Base-by-base conservation (phyloP, 1,139 yeast genomes). In the Pichia kudriavzevii region DNA sequence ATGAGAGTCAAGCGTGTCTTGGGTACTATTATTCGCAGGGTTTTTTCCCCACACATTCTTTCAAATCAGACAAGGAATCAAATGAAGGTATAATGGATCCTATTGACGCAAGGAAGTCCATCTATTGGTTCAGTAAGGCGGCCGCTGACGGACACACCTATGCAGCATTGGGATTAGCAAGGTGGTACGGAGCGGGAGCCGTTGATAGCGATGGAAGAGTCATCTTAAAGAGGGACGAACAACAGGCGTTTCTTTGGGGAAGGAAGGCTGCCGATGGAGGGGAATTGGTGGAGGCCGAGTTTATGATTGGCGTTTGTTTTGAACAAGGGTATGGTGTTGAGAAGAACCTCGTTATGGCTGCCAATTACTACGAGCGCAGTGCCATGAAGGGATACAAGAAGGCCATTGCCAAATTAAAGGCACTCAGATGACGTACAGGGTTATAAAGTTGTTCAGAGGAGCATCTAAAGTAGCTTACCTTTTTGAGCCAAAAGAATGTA, bases 1-100 rank as follows among this genome's bases (percentile, higher is more conserved):
- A 88, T 9, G 75, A 85, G 28, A 83, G 96, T 0, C 94, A 85
- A 56, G 87, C 82, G 51, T 76, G 84, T 45, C 64, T 91, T 31
- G 98, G 96, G 4, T 75, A 77, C 49, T 80, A 87, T 34, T 87
- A 85, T 58, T 96, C 91, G 56, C 75, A 73, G 50, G 98, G 97
- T 5, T 82, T 78, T 37, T 52, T 56, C 43, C 59, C 60, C 18
- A 49, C 58, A 4, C 39, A 45, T 30, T 45, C 43, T 23, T 55
- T 55, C 40, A 52, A 48, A 27, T 49, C 56, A 4, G 60, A 55
- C 35, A 52, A 48, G 24, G 52, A 49, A 18, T 46, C 57, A 1
- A 41, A 31, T 18, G 34, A 34, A 11, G 43, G 42, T n/a, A 24
- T 80, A 40, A 76, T 79, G 25, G 69, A 88, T 39, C 64, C 67